These are phyloP conservation scores for Cladobotryum mycophilum DNA, from an alignment of 2,329 filamentous ascomycete genomes.

Conservation along the genomic window DNA sequence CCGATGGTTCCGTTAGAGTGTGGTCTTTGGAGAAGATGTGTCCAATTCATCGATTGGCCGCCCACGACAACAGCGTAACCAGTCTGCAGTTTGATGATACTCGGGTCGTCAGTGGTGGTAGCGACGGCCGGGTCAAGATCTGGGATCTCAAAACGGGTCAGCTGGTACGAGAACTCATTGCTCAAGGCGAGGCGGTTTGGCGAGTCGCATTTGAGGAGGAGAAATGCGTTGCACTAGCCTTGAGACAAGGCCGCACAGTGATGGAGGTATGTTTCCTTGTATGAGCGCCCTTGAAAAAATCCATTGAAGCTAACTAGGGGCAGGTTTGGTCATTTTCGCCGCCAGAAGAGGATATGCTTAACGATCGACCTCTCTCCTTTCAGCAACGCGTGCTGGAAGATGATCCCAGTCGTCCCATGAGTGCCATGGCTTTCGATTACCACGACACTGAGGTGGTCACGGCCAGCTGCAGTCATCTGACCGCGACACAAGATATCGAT, in stretches of 20 bases:
- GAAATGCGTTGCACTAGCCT: conserved; percentile 93
- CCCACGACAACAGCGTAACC: conserved; percentile 97
- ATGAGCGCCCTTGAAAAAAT: neutral
- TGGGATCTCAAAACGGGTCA: conserved; percentile 94
- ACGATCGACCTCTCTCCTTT: conserved; percentile 46
- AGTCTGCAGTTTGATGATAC: conserved; percentile 96
- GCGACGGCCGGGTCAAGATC: conserved; percentile 95
- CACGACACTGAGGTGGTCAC: conserved; percentile 26
- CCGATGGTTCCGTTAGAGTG: conserved; percentile 90
- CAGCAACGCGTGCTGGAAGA: conserved; percentile 42
- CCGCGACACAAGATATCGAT: conserved; percentile 42
- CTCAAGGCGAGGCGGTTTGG: conserved; percentile 93
- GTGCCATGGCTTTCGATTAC: conserved; percentile 43
- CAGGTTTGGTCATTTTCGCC: conserved; percentile 95
- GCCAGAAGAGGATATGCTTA: conserved; percentile 63
- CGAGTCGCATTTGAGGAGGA: conserved; percentile 97
- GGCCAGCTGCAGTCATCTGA: conserved; percentile 27
- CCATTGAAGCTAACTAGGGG: conserved; percentile 8
- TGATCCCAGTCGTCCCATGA: conserved; percentile 43
- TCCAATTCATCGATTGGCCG: conserved; percentile 88
- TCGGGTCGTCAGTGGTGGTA: conserved; percentile 90
- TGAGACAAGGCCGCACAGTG: conserved; percentile 75
- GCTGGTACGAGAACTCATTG: conserved; percentile 83
- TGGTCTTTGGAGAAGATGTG: conserved; percentile 91
- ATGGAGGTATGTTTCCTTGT: conserved; percentile 75